Base-by-base conservation (phyloP, 2,329 filamentous ascomycete species). In the Tolypocladium inflatum region DNA sequence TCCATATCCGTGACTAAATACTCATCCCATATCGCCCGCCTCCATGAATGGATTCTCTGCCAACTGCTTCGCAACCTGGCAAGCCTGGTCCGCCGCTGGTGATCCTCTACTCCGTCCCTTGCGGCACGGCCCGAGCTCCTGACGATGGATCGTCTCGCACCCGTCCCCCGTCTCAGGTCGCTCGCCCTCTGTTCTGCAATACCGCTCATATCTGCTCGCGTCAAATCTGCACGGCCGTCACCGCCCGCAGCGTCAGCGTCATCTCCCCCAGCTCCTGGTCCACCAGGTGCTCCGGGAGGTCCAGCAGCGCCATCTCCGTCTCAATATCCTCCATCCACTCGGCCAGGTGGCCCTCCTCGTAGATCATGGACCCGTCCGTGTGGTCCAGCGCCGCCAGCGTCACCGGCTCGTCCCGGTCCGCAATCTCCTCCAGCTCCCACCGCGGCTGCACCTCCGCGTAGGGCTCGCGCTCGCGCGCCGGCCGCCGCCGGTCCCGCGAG, bases 311-410 rank as follows among this genome's bases (percentile, higher is more conserved):
- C n/a, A 65, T 17, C 11, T 50, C 57, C 11, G 60, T 30, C 19
- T 55, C 38, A 13, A 64, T 56, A 52, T 64, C 62, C 1, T 50
- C 35, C 62, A 62, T 61, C 59, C 59, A 65, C 39, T 59, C 55
- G 7, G 56, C 52, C 57, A 63, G 59, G 56, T 63, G 56, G 42
- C 57, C 63, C 56, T 55, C 58, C 57, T 63, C 59, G 39, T 48
- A 61, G 54, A 26, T 57, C 39, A 30, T 45, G 10, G 35, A 13
- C 11, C n/a, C 43, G 42, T 62, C 42, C 1, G 21, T 5, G 15
- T 52, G 50, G 51, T 63, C 60, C 42, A 38, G 19, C 21, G 58
- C 42, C 21, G 57, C 57, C 59, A 63, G 61, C 19, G 43, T 59
- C 42, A 64, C 62, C 58, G 60, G 42, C 30, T 63, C 57, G 11